phyloP scores from a whole-genome alignment of 345 rosid genomes.

The Eucalyptus paniculata region DNA sequence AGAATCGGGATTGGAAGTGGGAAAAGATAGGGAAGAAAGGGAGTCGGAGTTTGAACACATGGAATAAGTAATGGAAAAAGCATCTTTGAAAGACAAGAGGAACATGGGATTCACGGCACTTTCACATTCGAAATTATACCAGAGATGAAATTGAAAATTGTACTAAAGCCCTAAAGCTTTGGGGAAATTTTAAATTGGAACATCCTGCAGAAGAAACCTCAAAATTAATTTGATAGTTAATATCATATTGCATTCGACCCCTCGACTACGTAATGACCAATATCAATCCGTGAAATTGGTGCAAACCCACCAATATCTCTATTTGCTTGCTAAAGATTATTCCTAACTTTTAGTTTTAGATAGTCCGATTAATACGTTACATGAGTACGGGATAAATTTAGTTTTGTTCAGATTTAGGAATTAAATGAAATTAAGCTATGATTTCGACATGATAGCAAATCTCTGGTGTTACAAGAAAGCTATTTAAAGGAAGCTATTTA shows the following conservation, averaged over 20 bases:
- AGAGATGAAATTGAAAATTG: neutral
- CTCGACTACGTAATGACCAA: neutral
- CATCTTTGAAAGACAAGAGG: neutral
- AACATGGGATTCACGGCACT: neutral
- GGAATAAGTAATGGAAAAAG: neutral
- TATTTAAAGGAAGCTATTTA: no score
- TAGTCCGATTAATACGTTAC: fast-evolving
- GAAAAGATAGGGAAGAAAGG: neutral
- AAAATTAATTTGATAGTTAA: neutral
- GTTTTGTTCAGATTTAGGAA: neutral
- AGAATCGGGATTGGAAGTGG: neutral
- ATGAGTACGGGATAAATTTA: fast-evolving
- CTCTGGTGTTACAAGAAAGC: neutral
- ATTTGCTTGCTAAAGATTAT: neutral
- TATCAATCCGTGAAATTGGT: neutral
- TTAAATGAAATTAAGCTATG: neutral
- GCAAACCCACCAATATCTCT: neutral
- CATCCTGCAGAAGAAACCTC: neutral
- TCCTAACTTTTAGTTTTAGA: neutral
- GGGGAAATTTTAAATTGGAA: neutral
- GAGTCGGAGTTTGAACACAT: neutral
- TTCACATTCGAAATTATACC: neutral
- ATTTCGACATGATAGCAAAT: neutral
- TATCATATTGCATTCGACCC: neutral
- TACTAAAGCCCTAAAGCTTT: neutral